Evolutionary conservation across 495 filamentous ascomycete species (phyloP).

Genomic region (Aspergillus biplanus): DNA sequence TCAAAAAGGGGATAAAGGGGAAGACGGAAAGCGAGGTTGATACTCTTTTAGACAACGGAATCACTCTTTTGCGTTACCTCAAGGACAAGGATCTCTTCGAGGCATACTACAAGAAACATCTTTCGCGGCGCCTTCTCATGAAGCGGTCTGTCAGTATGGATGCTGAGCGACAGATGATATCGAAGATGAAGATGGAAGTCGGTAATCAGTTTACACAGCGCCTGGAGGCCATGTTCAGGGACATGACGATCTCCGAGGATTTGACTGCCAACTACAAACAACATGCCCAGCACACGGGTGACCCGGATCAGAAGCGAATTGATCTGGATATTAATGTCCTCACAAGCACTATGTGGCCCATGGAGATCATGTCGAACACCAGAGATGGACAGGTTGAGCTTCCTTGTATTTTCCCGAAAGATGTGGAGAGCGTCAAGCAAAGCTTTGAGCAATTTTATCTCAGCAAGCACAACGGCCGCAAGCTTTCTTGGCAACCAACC

Average conservation of each 20-base stretch:
- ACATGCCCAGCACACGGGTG: conserved; percentile 65
- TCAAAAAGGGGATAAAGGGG: conserved; percentile 90
- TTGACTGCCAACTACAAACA: conserved; percentile 74
- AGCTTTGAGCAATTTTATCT: conserved; percentile 92
- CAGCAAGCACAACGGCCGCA: conserved; percentile 81
- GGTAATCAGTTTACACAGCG: conserved; percentile 92
- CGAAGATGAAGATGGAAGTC: conserved; percentile 92
- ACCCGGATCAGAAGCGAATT: conserved; percentile 66
- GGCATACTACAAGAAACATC: conserved; percentile 96
- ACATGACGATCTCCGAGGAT: conserved; percentile 90
- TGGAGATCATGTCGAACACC: conserved; percentile 75
- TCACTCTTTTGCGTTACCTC: conserved; percentile 82
- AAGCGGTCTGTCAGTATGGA: conserved; percentile 86
- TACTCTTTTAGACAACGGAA: conserved; percentile 82
- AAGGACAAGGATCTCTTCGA: conserved; percentile 95
- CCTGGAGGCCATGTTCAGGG: conserved; percentile 97
- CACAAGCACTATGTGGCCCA: conserved; percentile 92
- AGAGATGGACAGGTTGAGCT: conserved; percentile 55
- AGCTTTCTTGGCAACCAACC: conserved; percentile 80
- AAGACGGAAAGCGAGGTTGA: conserved; percentile 94
- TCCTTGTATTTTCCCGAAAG: conserved; percentile 70
- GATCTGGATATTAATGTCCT: conserved; percentile 85
- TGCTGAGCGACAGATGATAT: conserved; percentile 93
- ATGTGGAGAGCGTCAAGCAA: conserved; percentile 75
- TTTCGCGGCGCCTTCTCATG: conserved; percentile 82